phyloP scores from a whole-genome alignment of 768 basidiomycete species.

The Cyclocybe aegerita region DNA sequence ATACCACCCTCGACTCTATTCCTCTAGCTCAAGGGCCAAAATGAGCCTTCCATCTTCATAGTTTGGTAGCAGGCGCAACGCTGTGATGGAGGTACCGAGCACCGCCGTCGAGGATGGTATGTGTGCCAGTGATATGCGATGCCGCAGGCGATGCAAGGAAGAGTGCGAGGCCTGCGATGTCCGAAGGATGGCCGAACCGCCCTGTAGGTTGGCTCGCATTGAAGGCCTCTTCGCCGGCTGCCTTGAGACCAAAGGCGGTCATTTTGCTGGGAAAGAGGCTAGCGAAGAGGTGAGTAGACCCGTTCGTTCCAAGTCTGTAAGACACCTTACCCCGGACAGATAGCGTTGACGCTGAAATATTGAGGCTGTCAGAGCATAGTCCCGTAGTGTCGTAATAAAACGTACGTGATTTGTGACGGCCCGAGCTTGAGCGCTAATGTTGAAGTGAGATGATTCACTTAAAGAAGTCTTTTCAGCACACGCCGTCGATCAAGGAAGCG shows the following conservation, averaged over 20 bases:
- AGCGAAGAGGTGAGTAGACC: background rate
- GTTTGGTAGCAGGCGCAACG: conserved; percentile 30
- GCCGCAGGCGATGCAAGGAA: conserved; percentile 73
- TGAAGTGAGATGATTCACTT: conserved; percentile 79
- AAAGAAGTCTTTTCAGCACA: background rate
- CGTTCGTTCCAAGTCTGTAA: background rate
- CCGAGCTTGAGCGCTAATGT: conserved; percentile 67
- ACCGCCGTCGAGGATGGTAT: conserved; percentile 74
- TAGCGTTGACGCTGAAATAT: conserved; percentile 71
- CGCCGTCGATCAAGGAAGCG: background rate
- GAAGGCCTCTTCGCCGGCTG: conserved; percentile 51
- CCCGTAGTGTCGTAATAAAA: conserved; percentile 6
- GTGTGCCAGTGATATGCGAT: conserved; percentile 72
- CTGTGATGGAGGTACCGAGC: conserved; percentile 31
- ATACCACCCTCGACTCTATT: background rate
- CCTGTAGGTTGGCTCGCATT: conserved; percentile 63
- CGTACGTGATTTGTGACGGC: conserved; percentile 63
- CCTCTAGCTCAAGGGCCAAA: background rate
- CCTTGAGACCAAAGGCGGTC: conserved; percentile 71
- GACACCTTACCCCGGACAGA: conserved; percentile 66
- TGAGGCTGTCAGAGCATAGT: background rate
- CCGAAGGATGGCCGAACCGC: conserved; percentile 61
- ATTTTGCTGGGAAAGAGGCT: conserved; percentile 79
- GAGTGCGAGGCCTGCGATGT: conserved; percentile 70
- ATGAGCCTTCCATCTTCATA: conserved; percentile 19